A percentile compares a stretch with the other conserved stretches of the same genome.
phyloP scores from a whole-genome alignment of 208 protist species.

The Crithidia brevicula region DNA sequence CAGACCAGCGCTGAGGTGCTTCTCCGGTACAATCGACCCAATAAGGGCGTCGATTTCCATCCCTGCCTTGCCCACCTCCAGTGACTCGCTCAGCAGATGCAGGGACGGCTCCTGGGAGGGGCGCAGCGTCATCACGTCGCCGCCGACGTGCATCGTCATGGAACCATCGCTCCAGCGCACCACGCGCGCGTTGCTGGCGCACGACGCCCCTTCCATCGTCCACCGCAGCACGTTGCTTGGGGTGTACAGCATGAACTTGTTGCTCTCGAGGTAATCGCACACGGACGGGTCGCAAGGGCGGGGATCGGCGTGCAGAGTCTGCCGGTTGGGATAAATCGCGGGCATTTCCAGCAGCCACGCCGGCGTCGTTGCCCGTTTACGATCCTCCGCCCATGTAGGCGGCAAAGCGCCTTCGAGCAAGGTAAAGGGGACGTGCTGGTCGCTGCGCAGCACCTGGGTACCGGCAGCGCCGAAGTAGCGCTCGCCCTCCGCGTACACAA shows the following conservation, averaged over 20 bases:
- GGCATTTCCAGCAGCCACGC: constrained; percentile 89
- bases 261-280: constrained; percentile 63
- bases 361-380: not conserved
- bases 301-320: constrained; percentile 85
- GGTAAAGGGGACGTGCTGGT: constrained; percentile 47
- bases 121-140: constrained; percentile 62
- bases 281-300: constrained; percentile 63
- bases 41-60: constrained; percentile 59
- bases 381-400: constrained; percentile 12
- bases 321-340: constrained; percentile 77
- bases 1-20: constrained; percentile 69
- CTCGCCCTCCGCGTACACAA: constrained; percentile 47
- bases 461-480: constrained; percentile 62
- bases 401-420: constrained; percentile 50
- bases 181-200: constrained; percentile 74
- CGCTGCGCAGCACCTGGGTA: constrained; percentile 37
- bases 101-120: constrained; percentile 56
- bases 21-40: constrained; percentile 44
- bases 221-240: constrained; percentile 86
- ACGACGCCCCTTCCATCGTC: constrained; percentile 18
- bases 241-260: constrained; percentile 76
- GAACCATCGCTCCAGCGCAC: constrained; percentile 87
- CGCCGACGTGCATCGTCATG: constrained; percentile 81
- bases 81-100: constrained; percentile 57
- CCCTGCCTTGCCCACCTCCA: constrained; percentile 47